Conservation (phyloP, 129 eudicot genomes). For the Flaveria bidentis region DNA sequence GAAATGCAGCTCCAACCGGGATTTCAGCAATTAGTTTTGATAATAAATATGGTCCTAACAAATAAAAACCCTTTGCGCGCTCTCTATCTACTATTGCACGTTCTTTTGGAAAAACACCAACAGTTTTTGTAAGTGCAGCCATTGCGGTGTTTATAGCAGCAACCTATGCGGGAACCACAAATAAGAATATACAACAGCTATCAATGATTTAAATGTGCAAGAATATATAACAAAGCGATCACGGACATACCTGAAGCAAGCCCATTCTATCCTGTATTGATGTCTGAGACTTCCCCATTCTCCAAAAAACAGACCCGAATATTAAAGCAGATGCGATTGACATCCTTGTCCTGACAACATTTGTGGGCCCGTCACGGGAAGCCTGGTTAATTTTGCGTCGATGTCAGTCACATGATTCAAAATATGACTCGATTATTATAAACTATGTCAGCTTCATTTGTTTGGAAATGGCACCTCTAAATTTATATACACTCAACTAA, state of each 20-base stretch:
- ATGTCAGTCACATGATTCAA: constrained; percentile 9
- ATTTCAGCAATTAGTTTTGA: constrained; percentile 92
- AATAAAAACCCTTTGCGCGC: constrained; percentile 93
- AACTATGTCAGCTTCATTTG: background rate
- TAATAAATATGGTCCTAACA: constrained; percentile 81
- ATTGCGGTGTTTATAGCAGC: constrained; percentile 99
- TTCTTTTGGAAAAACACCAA: constrained; percentile 93
- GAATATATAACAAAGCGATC: constrained; percentile 1
- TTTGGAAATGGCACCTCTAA: background rate
- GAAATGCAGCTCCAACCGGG: constrained; percentile 96
- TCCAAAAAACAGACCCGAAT: constrained; percentile 98
- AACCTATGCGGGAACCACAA: constrained; percentile 48
- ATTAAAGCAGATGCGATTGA: constrained; percentile 94
- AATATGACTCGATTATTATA: constrained; percentile 1
- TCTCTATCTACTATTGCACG: constrained; percentile 98
- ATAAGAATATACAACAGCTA: constrained; percentile 11
- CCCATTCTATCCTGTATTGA: constrained; percentile 98
- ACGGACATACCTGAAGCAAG: constrained; percentile 77
- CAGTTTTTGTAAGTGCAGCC: constrained; percentile 99
- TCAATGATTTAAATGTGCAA: constrained; percentile 9
- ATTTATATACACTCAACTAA: constrained; percentile 10
- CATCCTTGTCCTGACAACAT: constrained; percentile 90
- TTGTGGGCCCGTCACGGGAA: constrained; percentile 99
- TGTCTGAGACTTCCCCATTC: constrained; percentile 95
- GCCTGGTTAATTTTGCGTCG: constrained; percentile 57